A percentile compares a stretch with the other conserved stretches of the same genome.
Evolutionary conservation across 1,284 basidiomycete species (phyloP).

Genomic region (Chalciporus sp.): DNA sequence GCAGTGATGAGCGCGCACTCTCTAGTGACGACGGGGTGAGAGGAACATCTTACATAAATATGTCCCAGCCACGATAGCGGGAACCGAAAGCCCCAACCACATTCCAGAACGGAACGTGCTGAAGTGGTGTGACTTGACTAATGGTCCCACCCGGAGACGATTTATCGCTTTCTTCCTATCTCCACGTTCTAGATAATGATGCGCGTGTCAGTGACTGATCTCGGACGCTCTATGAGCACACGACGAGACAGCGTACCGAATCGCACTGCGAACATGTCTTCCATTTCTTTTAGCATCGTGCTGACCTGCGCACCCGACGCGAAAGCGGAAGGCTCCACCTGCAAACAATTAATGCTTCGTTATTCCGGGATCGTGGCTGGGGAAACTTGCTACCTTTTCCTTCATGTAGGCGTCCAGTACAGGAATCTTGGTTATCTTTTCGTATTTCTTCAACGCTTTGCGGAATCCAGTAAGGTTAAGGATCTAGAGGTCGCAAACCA

Average conservation of each 20-base stretch:
- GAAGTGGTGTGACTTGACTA: slow-evolving; percentile 71
- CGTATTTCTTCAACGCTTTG: slow-evolving; percentile 93
- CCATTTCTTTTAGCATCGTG: slow-evolving; percentile 72
- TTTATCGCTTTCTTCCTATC: slow-evolving; percentile 80
- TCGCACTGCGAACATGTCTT: slow-evolving; percentile 68
- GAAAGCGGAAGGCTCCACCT: slow-evolving; percentile 68
- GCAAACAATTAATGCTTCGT: neutral
- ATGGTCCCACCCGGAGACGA: slow-evolving; percentile 61
- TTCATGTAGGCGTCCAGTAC: slow-evolving; percentile 73
- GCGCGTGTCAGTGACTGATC: neutral
- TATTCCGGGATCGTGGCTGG: neutral
- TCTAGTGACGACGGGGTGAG: neutral
- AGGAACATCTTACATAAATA: slow-evolving; percentile 56
- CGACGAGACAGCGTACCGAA: slow-evolving; percentile 60
- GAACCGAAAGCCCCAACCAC: slow-evolving; percentile 76
- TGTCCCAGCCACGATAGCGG: slow-evolving; percentile 73
- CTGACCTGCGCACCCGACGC: slow-evolving; percentile 65
- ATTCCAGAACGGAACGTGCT: slow-evolving; percentile 79
- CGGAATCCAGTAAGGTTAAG: slow-evolving; percentile 90
- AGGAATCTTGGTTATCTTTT: slow-evolving; percentile 78
- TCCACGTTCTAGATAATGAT: slow-evolving; percentile 64
- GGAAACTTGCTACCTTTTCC: slow-evolving; percentile 56
- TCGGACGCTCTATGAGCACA: neutral
- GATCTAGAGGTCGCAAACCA: slow-evolving; percentile 46
- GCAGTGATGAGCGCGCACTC: slow-evolving; percentile 1